phyloP scores from a whole-genome alignment of 768 basidiomycete genomes.

The Pleurotus sapidus region DNA sequence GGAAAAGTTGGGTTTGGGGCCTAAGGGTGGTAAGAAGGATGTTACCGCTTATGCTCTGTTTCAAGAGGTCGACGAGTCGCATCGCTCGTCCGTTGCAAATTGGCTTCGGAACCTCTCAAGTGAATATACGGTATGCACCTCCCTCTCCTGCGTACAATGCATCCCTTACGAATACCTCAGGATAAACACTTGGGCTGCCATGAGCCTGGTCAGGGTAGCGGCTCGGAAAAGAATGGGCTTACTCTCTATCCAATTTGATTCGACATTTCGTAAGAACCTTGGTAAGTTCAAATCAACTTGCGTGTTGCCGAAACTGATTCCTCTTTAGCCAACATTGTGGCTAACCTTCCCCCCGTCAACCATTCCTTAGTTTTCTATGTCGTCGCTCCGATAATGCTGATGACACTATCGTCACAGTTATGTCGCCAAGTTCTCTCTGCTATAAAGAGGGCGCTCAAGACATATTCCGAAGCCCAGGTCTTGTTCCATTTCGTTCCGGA shows the following conservation, averaged over 20 bases:
- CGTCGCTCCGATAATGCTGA: constrained; percentile 54
- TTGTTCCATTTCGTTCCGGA: constrained; percentile 78
- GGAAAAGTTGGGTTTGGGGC: constrained; percentile 79
- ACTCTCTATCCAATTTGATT: constrained; percentile 60
- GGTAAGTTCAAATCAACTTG: constrained; percentile 29
- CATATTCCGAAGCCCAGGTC: constrained; percentile 45
- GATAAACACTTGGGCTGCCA: constrained; percentile 60
- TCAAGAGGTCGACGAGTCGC: constrained; percentile 55
- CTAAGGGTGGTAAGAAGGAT: constrained; percentile 70
- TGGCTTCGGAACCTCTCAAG: constrained; percentile 59
- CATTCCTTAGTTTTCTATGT: constrained; percentile 65
- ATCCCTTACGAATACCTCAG: constrained; percentile 32
- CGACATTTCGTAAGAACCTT: constrained; percentile 64
- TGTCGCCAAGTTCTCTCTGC: constrained; percentile 71
- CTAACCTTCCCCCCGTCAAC: constrained; percentile 33
- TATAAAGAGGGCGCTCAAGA: constrained; percentile 53
- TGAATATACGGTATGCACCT: constrained; percentile 54
- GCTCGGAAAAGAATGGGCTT: constrained; percentile 50
- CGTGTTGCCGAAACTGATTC: constrained; percentile 1
- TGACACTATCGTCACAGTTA: constrained; percentile 61
- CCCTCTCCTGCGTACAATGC: constrained; percentile 1
- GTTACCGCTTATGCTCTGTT: constrained; percentile 66
- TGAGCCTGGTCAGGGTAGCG: constrained; percentile 46
- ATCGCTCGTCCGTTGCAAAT: constrained; percentile 40
- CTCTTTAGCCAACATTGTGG: constrained; percentile 46